Evolutionary conservation across 345 rosid species (phyloP).

Genomic region (Dimocarpus longan): DNA sequence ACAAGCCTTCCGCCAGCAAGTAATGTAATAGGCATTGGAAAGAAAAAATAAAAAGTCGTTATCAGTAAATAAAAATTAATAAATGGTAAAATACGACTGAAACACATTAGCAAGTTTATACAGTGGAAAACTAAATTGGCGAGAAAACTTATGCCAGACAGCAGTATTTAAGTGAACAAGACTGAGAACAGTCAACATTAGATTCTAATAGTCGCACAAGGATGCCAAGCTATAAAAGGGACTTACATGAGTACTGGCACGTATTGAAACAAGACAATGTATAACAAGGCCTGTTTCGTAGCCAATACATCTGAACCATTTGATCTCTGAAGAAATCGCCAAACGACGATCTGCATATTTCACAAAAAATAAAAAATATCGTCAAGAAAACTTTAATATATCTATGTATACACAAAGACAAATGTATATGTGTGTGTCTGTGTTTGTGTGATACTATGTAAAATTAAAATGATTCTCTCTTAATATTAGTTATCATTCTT

Average conservation of each 20-base stretch:
- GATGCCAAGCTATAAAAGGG: slow-evolving; percentile 17
- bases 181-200: background rate
- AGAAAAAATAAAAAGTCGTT: background rate
- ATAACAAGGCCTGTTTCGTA: slow-evolving; percentile 76
- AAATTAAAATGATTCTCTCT: background rate
- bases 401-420: background rate
- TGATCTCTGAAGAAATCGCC: slow-evolving; percentile 77
- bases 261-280: slow-evolving; percentile 69
- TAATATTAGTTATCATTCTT: background rate
- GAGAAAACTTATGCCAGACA: slow-evolving; percentile 6
- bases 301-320: slow-evolving; percentile 71
- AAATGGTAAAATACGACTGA: background rate
- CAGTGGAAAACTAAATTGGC: background rate
- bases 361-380: slow-evolving; percentile 11
- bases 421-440: too few relatives aligned
- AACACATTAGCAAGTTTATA: too few relatives aligned
- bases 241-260: slow-evolving; percentile 97
- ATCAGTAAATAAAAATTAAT: background rate
- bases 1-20: slow-evolving; percentile 77
- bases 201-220: slow-evolving; percentile 1
- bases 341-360: slow-evolving; percentile 70
- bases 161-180: slow-evolving; percentile 10
- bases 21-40: background rate
- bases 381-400: slow-evolving; percentile 14
- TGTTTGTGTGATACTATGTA: background rate